Conservation (phyloP, 202 grass and related monocot genomes). For the Sporobolus alterniflorus region DNA sequence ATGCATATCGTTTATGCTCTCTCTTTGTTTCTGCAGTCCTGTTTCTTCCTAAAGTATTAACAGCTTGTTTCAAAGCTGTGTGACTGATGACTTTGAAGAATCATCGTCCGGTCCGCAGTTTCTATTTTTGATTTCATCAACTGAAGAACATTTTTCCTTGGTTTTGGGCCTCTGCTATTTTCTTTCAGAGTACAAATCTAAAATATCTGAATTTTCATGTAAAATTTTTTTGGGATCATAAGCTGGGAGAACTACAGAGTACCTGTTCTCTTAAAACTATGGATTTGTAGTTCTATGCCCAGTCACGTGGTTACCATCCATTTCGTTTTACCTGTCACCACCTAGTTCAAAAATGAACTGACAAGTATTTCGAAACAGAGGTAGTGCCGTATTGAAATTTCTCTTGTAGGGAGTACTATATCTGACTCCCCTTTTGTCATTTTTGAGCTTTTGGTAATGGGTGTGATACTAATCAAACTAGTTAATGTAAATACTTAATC, state of each 20-base stretch:
- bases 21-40: neutral
- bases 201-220: neutral
- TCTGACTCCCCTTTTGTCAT: no score
- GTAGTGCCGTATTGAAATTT: no score
- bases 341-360: no score
- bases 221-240: neutral
- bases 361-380: no score
- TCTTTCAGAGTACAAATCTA: neutral
- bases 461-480: no score
- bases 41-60: neutral
- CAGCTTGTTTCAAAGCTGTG: neutral
- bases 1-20: slow-evolving; percentile 33
- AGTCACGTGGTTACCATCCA: neutral
- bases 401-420: no score
- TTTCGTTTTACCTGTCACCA: no score
- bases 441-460: no score
- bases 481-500: no score
- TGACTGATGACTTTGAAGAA: neutral
- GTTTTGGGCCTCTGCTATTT: neutral
- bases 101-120: neutral
- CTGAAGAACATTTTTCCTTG: neutral
- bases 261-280: neutral
- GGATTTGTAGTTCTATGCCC: neutral
- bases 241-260: neutral
- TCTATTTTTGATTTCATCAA: neutral